A percentile compares a stretch with the other conserved stretches of the same genome.
These are phyloP conservation scores for Cladosporium cucumerinum DNA, from an alignment of 2,329 filamentous ascomycete species.

Conservation along the genomic window DNA sequence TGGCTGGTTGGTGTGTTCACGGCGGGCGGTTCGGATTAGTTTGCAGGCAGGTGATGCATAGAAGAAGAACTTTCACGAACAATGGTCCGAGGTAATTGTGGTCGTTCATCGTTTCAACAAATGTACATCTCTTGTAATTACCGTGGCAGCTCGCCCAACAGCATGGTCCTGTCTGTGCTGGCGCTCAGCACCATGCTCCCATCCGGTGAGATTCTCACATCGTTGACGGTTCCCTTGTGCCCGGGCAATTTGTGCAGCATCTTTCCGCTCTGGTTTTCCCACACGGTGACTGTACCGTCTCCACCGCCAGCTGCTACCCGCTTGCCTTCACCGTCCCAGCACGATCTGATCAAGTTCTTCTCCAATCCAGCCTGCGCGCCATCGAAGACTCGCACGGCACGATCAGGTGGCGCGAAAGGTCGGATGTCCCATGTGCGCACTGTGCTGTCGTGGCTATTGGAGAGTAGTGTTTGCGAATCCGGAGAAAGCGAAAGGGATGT, in stretches of 20 bases:
- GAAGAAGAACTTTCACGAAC: neutral
- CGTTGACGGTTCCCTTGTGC: slow-evolving; percentile 92
- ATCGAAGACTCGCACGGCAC: slow-evolving; percentile 83
- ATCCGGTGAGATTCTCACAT: slow-evolving; percentile 83
- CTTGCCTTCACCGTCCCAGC: slow-evolving; percentile 84
- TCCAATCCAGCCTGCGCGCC: slow-evolving; percentile 85
- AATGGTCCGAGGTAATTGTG: neutral
- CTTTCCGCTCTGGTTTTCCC: slow-evolving; percentile 86
- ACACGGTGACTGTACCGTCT: slow-evolving; percentile 86
- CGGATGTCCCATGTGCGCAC: slow-evolving; percentile 94
- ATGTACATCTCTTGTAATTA: neutral
- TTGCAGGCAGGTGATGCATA: neutral
- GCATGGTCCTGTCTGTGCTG: slow-evolving; percentile 35
- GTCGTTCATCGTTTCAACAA: neutral
- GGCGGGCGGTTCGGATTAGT: neutral
- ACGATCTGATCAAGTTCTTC: slow-evolving; percentile 85
- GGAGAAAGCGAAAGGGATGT: slow-evolving; percentile 89
- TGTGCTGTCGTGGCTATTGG: slow-evolving; percentile 90
- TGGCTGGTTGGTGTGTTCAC: neutral
- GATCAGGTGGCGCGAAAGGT: slow-evolving; percentile 85
- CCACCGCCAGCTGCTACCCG: slow-evolving; percentile 85
- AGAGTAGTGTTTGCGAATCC: slow-evolving; percentile 84
- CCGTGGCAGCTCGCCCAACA: slow-evolving; percentile 17
- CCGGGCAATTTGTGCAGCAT: slow-evolving; percentile 91
- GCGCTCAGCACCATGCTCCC: slow-evolving; percentile 64